Evolutionary conservation across 2,329 filamentous ascomycete genomes (phyloP).

Genomic region (Cladosporium sp.): DNA sequence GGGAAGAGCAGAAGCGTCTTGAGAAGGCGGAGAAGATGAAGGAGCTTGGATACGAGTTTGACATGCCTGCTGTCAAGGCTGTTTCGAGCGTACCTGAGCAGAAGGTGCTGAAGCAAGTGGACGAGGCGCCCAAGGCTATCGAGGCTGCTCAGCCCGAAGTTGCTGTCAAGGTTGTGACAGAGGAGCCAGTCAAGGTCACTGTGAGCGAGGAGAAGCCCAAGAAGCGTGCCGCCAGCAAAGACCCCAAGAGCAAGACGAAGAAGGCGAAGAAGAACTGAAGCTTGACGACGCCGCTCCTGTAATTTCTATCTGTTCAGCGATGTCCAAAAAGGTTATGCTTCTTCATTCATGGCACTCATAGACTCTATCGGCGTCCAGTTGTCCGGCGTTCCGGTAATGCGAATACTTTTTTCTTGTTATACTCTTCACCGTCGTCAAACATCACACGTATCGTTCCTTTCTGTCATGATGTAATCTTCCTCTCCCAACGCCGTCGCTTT

Average conservation of each 20-base stretch:
- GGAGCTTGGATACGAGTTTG: constrained; percentile 80
- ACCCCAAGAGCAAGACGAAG: constrained; percentile 36
- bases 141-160: constrained; percentile 28
- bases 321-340: background rate
- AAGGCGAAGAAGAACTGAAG: constrained; percentile 20
- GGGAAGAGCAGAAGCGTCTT: constrained; percentile 69
- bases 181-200: constrained; percentile 23
- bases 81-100: constrained; percentile 51
- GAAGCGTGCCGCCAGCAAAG: constrained; percentile 36
- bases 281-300: constrained; percentile 6
- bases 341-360: constrained; percentile 18
- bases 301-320: constrained; percentile 15
- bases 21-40: constrained; percentile 73
- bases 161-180: constrained; percentile 17
- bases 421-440: background rate
- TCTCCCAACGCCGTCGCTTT: background rate
- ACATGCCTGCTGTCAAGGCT: constrained; percentile 69
- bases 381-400: constrained; percentile 12
- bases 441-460: background rate
- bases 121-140: constrained; percentile 39
- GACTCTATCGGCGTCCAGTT: constrained; percentile 2
- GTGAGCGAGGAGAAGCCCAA: constrained; percentile 39
- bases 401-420: background rate
- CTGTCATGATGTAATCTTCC: background rate
- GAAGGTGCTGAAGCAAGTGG: constrained; percentile 42